Base-by-base conservation (phyloP, 2,329 filamentous ascomycete species). In the Sporothrix schenckii region DNA sequence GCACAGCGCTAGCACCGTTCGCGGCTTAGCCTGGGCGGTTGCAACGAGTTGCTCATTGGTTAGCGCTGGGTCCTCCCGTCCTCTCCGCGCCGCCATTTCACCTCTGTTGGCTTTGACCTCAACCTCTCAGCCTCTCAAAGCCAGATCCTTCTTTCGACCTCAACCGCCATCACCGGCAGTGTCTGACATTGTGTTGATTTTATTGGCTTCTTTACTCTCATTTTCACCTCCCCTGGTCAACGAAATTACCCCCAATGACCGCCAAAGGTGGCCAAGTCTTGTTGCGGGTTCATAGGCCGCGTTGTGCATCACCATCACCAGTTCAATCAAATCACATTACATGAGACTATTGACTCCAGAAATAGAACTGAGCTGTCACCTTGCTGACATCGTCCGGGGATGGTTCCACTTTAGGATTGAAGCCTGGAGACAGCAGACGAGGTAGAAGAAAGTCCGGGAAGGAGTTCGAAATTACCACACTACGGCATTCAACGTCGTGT, bases 11-110 rank as follows among this genome's bases (percentile, higher is more conserved):
- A 54, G 50, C 58, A 49, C 60, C 39, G n/a, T 14, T 39, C 10
- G 7, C 56, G 21, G 27, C 14, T 47, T 63, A 63, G 34, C 21
- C 65, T 71, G 39, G 74, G 74, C 73, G 74, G 73, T 50, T 75
- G 71, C 66, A 74, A 71, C 21, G 6, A 60, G 60, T 44, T 54
- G 72, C 69, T 67, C 49, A 73, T 73, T 73, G 74, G 73, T 47
- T 49, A 27, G 30, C 50, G 44, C 49, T 52, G 67, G 54, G 27
- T 52, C 66, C 19, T 68, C 66, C 52, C 66, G 66, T 52, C 21
- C 50, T 56, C 49, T 19, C 39, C 60, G 58, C 49, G 27, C 58
- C 60, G 41, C 68, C 39, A 9, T 27, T 67, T 19, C 61, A 44
- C 24, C 44, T 63, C 44, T 47, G 39, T 47, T 47, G 44, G 44